These are phyloP conservation scores for Penicillium riverlandense DNA, from an alignment of 495 filamentous ascomycete genomes.

Conservation along the genomic window DNA sequence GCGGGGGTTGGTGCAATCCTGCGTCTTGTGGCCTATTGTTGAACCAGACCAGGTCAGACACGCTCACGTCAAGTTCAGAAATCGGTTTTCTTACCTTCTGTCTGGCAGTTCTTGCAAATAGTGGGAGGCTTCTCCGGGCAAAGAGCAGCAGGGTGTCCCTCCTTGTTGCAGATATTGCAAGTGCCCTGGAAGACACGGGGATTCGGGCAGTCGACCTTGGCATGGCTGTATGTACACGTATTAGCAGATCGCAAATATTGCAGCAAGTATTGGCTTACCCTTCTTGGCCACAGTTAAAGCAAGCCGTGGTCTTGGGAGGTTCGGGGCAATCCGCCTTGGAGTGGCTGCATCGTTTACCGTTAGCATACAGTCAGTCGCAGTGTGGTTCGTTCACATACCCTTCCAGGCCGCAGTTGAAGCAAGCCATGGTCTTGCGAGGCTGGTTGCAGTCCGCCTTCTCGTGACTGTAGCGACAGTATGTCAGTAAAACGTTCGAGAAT, in stretches of 20 bases:
- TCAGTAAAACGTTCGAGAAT: background rate
- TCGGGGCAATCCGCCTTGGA: slow-evolving; percentile 4
- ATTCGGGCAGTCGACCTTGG: slow-evolving; percentile 62
- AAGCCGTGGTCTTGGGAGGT: background rate
- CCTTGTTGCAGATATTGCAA: slow-evolving; percentile 66
- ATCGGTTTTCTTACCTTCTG: slow-evolving; percentile 48
- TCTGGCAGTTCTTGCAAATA: slow-evolving; percentile 68
- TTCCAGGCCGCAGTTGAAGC: background rate
- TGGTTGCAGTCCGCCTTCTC: background rate
- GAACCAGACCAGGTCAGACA: background rate
- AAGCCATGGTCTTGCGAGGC: background rate
- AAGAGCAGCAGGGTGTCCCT: slow-evolving; percentile 63
- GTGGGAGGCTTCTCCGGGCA: slow-evolving; percentile 61
- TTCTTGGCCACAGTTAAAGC: slow-evolving; percentile 24
- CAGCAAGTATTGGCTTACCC: slow-evolving; percentile 21
- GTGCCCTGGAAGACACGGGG: slow-evolving; percentile 57
- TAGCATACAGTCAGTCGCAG: background rate
- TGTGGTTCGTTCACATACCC: background rate
- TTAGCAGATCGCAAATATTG: background rate
- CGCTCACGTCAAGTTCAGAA: slow-evolving; percentile 1
- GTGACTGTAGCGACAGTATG: background rate
- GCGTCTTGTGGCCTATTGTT: slow-evolving; percentile 52
- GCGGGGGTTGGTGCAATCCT: slow-evolving; percentile 63
- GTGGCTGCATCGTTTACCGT: background rate
- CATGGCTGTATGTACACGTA: slow-evolving; percentile 36